These are phyloP conservation scores for Zygosaccharomyces pseudorouxii DNA, from an alignment of 805 yeast genomes.

Conservation along the genomic window DNA sequence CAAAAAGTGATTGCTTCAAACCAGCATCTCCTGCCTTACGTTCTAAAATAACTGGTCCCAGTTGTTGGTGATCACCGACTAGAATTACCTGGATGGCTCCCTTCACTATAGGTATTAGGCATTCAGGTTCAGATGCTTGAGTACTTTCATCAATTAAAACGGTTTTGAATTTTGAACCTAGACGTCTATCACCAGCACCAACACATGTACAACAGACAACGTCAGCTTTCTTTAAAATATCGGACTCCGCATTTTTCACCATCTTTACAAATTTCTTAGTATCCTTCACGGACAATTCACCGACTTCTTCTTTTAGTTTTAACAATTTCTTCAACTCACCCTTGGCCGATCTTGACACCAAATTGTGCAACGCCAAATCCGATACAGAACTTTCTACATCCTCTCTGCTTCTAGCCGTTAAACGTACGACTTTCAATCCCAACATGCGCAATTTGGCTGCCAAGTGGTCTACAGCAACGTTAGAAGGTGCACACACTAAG, in stretches of 20 bases:
- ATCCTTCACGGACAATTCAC: conserved; percentile 61
- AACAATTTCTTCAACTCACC: conserved; percentile 57
- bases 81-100: conserved; percentile 86
- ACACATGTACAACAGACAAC: conserved; percentile 90
- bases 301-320: conserved; percentile 55
- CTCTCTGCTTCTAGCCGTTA: conserved; percentile 74
- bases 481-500: conserved; percentile 91
- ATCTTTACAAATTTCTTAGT: conserved; percentile 41
- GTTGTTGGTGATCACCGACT: conserved; percentile 94
- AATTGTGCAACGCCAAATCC: conserved; percentile 52
- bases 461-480: conserved; percentile 90
- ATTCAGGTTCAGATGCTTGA: conserved; percentile 91
- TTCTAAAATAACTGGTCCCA: conserved; percentile 86
- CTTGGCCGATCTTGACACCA: conserved; percentile 45
- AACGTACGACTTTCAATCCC: conserved; percentile 73
- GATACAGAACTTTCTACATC: conserved; percentile 66
- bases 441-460: conserved; percentile 65
- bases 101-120: conserved; percentile 79
- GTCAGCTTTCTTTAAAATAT: conserved; percentile 53
- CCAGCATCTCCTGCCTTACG: conserved; percentile 83
- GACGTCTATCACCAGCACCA: conserved; percentile 78
- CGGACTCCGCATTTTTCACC: conserved; percentile 45
- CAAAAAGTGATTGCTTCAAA: conserved; percentile 78
- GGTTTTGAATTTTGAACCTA: conserved; percentile 60
- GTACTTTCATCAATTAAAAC: conserved; percentile 91